Base-by-base conservation (phyloP, 2,329 filamentous ascomycete species). In the Aspergillus hortae region DNA sequence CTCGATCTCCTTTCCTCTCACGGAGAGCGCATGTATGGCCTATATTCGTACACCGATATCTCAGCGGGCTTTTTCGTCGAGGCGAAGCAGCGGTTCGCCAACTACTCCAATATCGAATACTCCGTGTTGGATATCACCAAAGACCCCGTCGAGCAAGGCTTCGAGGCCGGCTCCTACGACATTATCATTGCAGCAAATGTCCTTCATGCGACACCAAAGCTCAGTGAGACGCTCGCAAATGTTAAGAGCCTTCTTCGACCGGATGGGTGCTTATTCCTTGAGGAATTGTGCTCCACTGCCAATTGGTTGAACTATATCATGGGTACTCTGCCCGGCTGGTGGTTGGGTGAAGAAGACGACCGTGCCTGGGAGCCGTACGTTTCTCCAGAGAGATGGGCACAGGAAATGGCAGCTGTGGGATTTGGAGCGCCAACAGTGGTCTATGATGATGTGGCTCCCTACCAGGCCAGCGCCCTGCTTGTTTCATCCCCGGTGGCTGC, bases 261-360 rank as follows among this genome's bases (percentile, higher is more conserved):
- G 0, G 76, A 72, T 1, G 79, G 79, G 0, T 71, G 74, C 36
- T 61, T 82, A 0, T 35, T 81, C 1, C 43, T 80, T 0, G 52
- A 74, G 4, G 79, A 82, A 52, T 55, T 46, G 52, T 5, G 46
- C 19, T 7, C 51, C 47, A n/a, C 46, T 14, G 15, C 44, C 35
- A 49, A 53, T 53, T 17, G 59, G 19, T 19, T 19, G 19, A 19
- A 56, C n/a, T 62, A 44, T 48, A 59, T 70, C 3, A 67, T 71
- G 48, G 70, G 72, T 3, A 58, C 61, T 1, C 55, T 76, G 0
- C 62, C 70, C 0, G 72, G 73, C 0, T 76, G 71, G 74, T 75
- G 71, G 72, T 53, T 63, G 5, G 67, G 67, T 7, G 53, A 56
- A 4, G 43, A 15, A 12, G 61, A 64, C 32, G 54, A 45, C 4